A percentile compares a stretch with the other conserved stretches of the same genome.
Conservation (phyloP, 257 asterid genomes). For the Linderniella brevidens region DNA sequence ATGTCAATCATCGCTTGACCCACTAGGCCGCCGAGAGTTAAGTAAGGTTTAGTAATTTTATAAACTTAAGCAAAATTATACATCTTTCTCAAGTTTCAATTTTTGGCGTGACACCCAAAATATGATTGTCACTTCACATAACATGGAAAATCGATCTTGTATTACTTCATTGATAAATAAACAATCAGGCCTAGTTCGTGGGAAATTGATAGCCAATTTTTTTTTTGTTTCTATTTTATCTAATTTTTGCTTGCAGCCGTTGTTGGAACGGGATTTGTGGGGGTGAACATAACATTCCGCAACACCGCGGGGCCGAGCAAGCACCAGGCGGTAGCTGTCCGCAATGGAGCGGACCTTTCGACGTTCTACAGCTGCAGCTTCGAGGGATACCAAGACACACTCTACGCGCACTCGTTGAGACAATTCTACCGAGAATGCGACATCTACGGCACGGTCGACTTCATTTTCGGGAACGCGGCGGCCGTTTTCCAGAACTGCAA, state of each 20-base stretch:
- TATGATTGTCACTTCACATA: too few relatives aligned
- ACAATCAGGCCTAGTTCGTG: too few relatives aligned
- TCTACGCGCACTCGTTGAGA: constrained; percentile 44
- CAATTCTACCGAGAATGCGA: constrained; percentile 70
- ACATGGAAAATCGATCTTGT: too few relatives aligned
- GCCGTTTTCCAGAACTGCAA: constrained; percentile 72
- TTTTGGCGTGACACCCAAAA: too few relatives aligned
- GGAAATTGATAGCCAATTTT: too few relatives aligned
- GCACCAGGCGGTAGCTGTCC: constrained; percentile 80
- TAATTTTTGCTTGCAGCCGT: constrained; percentile 20
- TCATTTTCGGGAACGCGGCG: constrained; percentile 80
- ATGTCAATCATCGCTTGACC: too few relatives aligned
- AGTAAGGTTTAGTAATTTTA: too few relatives aligned
- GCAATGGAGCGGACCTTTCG: constrained; percentile 67
- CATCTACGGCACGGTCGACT: constrained; percentile 75
- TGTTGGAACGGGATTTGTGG: constrained; percentile 29
- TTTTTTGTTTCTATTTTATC: background rate
- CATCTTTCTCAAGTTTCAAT: background rate
- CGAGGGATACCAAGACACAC: constrained; percentile 86
- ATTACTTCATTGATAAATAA: too few relatives aligned
- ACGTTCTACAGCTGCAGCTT: constrained; percentile 63
- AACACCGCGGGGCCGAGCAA: constrained; percentile 66
- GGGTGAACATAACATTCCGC: constrained; percentile 48
- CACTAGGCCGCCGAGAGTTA: too few relatives aligned
- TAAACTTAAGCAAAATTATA: too few relatives aligned